Percentiles rank a stretch among this genome's conserved stretches.
phyloP scores from a whole-genome alignment of 305 asterid species.

The Solanum hybrid region DNA sequence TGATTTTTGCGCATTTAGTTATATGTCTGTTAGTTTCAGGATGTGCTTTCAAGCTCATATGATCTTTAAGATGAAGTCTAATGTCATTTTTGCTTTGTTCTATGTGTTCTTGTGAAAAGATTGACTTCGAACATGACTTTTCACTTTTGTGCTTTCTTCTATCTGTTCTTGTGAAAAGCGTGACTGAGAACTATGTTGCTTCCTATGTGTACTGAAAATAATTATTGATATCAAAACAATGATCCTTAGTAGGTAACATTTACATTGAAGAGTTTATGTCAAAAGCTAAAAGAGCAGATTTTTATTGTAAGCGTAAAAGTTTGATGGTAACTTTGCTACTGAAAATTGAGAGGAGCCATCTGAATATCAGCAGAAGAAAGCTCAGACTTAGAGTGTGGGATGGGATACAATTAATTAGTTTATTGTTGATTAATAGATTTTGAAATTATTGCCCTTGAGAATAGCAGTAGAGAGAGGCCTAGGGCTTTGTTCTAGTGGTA shows the following conservation, averaged over 20 bases:
- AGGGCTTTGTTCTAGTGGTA: background rate
- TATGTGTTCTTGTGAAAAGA: background rate
- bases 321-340: background rate
- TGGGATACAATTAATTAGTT: background rate
- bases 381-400: background rate
- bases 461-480: background rate
- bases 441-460: background rate
- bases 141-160: background rate
- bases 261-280: background rate
- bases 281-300: background rate
- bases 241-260: background rate
- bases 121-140: background rate
- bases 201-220: background rate
- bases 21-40: background rate
- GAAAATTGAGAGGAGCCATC: background rate
- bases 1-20: background rate
- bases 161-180: background rate
- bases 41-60: background rate
- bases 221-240: background rate
- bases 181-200: background rate
- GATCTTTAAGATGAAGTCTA: background rate
- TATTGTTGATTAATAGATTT: background rate
- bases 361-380: background rate
- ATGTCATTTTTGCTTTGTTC: background rate
- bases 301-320: background rate